Percentiles rank a stretch among this genome's conserved stretches.
Evolutionary conservation across 2,329 filamentous ascomycete genomes (phyloP).

Genomic region (Xylariaceae sp.): DNA sequence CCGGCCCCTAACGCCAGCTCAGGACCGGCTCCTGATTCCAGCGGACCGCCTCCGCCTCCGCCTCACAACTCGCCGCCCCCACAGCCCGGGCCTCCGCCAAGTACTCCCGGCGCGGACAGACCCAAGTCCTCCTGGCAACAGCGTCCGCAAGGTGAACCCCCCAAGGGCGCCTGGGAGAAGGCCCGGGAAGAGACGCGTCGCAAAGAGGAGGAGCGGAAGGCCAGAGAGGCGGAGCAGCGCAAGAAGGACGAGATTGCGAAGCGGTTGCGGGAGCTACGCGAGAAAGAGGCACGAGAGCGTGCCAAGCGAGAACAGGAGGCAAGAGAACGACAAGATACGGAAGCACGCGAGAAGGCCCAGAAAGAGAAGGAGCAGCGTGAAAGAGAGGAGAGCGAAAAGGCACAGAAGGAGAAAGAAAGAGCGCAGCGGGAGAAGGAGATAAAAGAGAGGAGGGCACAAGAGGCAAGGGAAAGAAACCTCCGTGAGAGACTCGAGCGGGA

Average conservation of each 20-base stretch:
- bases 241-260: slow-evolving; percentile 48
- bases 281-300: slow-evolving; percentile 36
- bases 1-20: slow-evolving; percentile 10
- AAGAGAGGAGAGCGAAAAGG: slow-evolving; percentile 23
- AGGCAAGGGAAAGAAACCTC: slow-evolving; percentile 29
- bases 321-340: slow-evolving; percentile 27
- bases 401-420: slow-evolving; percentile 27
- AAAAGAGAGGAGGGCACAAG: slow-evolving; percentile 20
- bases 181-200: slow-evolving; percentile 59
- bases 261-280: slow-evolving; percentile 45
- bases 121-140: slow-evolving; percentile 33
- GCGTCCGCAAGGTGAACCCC: slow-evolving; percentile 19
- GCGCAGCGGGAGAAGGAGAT: slow-evolving; percentile 26
- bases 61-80: slow-evolving; percentile 26
- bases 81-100: slow-evolving; percentile 17
- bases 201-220: slow-evolving; percentile 56
- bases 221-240: slow-evolving; percentile 53
- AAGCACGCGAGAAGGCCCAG: slow-evolving; percentile 26
- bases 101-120: slow-evolving; percentile 20
- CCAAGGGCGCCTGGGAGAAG: slow-evolving; percentile 56
- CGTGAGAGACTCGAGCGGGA: slow-evolving; percentile 12
- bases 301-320: slow-evolving; percentile 23
- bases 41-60: slow-evolving; percentile 27
- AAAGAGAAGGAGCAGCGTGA: slow-evolving; percentile 17
- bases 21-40: slow-evolving; percentile 18